Conservation (phyloP, 441 rosid species). For the Mallotus japonicus region DNA sequence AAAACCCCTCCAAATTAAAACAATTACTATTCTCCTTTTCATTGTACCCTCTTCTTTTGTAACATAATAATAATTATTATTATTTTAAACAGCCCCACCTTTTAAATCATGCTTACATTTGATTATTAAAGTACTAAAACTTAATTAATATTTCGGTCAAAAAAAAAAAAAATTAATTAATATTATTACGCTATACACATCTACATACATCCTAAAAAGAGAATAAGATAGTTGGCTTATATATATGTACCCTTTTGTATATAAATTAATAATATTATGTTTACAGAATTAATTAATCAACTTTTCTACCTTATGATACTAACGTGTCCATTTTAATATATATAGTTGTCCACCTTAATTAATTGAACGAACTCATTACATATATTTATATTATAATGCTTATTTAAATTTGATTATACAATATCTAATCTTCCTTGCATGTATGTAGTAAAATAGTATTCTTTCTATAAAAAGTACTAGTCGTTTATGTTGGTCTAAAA, state of each 20-base stretch:
- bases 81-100: slow-evolving; percentile 23
- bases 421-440: not conserved
- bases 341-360: too few species aligned
- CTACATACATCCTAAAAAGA: slow-evolving; percentile 18
- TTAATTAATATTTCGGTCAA: not conserved
- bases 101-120: slow-evolving; percentile 25
- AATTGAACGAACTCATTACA: not conserved
- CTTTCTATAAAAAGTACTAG: not conserved
- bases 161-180: not conserved
- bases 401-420: not conserved
- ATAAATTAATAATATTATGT: slow-evolving; percentile 1
- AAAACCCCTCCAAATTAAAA: not conserved
- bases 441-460: not conserved
- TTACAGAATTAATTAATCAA: too few species aligned
- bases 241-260: slow-evolving; percentile 27
- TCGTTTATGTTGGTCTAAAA: not conserved
- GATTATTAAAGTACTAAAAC: slow-evolving; percentile 23
- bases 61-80: not conserved
- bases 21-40: slow-evolving; percentile 29
- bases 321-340: too few species aligned
- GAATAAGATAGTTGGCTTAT: slow-evolving; percentile 47
- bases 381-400: not conserved
- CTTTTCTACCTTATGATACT: too few species aligned
- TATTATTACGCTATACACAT: not conserved
- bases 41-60: slow-evolving; percentile 31